Evolutionary conservation across 805 yeast species (phyloP), one percentile per base, ranked within the genome.

Genomic region (Barnettozyma sp.): DNA sequence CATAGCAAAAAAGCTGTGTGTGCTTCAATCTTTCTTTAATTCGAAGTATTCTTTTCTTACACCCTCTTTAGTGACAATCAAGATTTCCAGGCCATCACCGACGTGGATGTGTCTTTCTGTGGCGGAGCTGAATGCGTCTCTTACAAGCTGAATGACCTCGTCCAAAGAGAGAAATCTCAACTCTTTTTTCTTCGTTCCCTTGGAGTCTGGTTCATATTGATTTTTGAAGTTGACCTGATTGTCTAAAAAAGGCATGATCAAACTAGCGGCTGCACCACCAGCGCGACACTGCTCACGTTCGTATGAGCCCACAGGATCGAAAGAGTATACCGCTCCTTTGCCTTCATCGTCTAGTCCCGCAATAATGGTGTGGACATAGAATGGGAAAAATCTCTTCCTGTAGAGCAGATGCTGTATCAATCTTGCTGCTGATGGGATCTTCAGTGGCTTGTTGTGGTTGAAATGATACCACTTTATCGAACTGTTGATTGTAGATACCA

Each of bases 21-120:
- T 7, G n/a, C 7, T 27, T 34, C 64, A 90, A 68, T 90, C 97
- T 59, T 82, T 78, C 73, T 92, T 86, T 59, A 92, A 70, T 40
- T 94, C 94, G 58, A 65, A 82, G 61, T 75, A 81, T 58, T 85
- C 94, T 28, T 73, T 78, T 63, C 80, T 73, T 33, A 86, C 84
- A 34, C 98, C 98, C 17, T 87, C 95, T 58, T 87, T 88, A 11
- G 97, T 86, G 40, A 90, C 88, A 49, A 92, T 83, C 46, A 82
- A 66, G 33, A 92, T 80, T 61, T 92, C 95, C 44, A 92, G 71
- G 6, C 92, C 94, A 66, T 92, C 98, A 67, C 98, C 98, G 35
- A 92, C 97, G 49, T 88, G 94, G 50, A 92, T 92, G 62, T 92
- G 97, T 71, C 98, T 82, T 65, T 92, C 98, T 14, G 97, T 90